Evolutionary conservation across 164 flowering plant genomes (phyloP).

Genomic region (Malania oleifera): DNA sequence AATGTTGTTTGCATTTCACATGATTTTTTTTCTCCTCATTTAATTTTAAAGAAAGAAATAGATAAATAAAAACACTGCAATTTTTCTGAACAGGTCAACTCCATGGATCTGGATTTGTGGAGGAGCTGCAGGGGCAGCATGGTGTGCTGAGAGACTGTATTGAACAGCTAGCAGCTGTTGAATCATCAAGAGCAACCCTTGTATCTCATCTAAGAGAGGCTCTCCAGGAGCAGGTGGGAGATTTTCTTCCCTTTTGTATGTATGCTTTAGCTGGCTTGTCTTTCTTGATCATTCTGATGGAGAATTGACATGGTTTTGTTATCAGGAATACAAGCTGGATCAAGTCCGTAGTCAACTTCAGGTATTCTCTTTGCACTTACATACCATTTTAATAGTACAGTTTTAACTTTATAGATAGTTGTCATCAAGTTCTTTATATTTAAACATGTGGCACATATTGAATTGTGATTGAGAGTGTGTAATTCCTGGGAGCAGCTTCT

Average conservation of each 20-base stretch:
- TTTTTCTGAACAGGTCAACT: slow-evolving; percentile 40
- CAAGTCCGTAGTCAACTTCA: slow-evolving; percentile 60
- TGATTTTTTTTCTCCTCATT: neutral
- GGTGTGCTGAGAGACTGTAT: slow-evolving; percentile 57
- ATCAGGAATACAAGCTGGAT: slow-evolving; percentile 69
- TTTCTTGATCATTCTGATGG: neutral
- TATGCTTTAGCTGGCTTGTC: neutral
- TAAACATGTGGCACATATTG: too few species aligned
- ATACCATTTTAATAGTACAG: too few species aligned
- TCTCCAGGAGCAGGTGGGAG: slow-evolving; percentile 79
- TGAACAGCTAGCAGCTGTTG: slow-evolving; percentile 56
- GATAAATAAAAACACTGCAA: neutral
- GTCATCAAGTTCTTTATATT: too few species aligned
- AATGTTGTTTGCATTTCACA: too few species aligned
- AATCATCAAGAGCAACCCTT: slow-evolving; percentile 67
- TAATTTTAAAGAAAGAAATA: neutral
- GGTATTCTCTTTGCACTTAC: slow-evolving; percentile 30
- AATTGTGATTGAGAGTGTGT: too few species aligned
- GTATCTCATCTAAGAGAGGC: slow-evolving; percentile 70
- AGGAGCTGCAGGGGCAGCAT: slow-evolving; percentile 73
- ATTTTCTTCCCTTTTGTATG: neutral
- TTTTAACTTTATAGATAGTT: too few species aligned
- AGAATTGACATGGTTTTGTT: slow-evolving; percentile 15
- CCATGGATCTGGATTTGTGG: slow-evolving; percentile 39
- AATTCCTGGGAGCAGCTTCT: too few species aligned